A percentile compares a stretch with the other conserved stretches of the same genome.
Evolutionary conservation across 768 basidiomycete species (phyloP).

Genomic region (Mycena vulgaris): DNA sequence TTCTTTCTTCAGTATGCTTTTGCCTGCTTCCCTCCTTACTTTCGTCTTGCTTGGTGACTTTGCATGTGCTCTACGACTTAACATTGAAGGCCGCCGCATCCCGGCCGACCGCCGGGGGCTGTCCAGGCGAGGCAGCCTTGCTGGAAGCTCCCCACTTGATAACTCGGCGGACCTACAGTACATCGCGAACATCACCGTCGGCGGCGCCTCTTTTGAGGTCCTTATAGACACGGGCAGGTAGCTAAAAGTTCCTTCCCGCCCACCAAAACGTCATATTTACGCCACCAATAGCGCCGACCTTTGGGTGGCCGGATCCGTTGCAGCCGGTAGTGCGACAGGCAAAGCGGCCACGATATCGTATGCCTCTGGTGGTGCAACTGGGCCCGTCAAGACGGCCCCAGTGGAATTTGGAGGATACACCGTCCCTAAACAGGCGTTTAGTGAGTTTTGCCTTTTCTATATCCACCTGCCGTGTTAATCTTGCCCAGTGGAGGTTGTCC

Average conservation of each 20-base stretch:
- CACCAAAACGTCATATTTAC: not conserved
- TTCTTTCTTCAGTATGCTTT: constrained; percentile 37
- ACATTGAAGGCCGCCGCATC: constrained; percentile 53
- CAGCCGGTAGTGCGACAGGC: constrained; percentile 70
- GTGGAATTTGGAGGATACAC: constrained; percentile 71
- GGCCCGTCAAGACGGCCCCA: constrained; percentile 68
- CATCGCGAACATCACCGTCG: constrained; percentile 79
- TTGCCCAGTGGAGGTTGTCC: constrained; percentile 60
- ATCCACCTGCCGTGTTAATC: not conserved
- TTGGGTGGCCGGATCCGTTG: constrained; percentile 72
- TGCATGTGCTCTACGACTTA: constrained; percentile 50
- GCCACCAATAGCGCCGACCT: constrained; percentile 73
- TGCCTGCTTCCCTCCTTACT: constrained; percentile 60
- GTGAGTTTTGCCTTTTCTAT: constrained; percentile 55
- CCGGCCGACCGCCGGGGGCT: constrained; percentile 56
- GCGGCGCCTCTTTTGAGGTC: constrained; percentile 69
- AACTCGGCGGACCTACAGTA: constrained; percentile 85
- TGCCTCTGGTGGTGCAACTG: constrained; percentile 78
- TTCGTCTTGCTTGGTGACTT: constrained; percentile 59
- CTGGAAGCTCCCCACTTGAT: constrained; percentile 60
- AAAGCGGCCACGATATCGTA: constrained; percentile 71
- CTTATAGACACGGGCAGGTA: constrained; percentile 87
- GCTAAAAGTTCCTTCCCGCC: constrained; percentile 9
- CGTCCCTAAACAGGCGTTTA: constrained; percentile 76
- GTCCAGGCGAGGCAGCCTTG: constrained; percentile 36